These are phyloP conservation scores for Huntiella bhutanensis DNA, from an alignment of 2,329 filamentous ascomycete genomes.

Conservation along the genomic window DNA sequence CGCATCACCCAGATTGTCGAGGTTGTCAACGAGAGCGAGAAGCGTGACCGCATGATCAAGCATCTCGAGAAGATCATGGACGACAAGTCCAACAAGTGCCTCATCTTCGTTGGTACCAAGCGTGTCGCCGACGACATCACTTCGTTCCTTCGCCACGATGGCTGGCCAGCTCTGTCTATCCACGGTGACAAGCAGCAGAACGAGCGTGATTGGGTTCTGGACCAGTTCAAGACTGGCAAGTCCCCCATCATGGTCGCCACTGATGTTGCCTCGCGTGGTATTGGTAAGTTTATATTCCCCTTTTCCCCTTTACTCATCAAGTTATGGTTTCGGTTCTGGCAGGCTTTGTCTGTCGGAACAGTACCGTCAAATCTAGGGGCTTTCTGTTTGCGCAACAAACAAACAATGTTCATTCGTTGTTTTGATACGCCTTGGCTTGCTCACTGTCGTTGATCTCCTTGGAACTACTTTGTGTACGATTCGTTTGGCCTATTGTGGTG, in stretches of 20 bases:
- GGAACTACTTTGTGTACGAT: slow-evolving; percentile 7
- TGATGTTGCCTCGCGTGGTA: slow-evolving; percentile 98
- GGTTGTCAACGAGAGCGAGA: slow-evolving; percentile 89
- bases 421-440: slow-evolving; percentile 25
- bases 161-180: slow-evolving; percentile 94
- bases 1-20: slow-evolving; percentile 96
- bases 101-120: slow-evolving; percentile 88
- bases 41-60: slow-evolving; percentile 93
- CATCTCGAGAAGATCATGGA: slow-evolving; percentile 97
- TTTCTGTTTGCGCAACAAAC: slow-evolving; percentile 73
- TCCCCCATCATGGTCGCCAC: slow-evolving; percentile 99
- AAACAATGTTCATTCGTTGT: slow-evolving; percentile 16
- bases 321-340: slow-evolving; percentile 29
- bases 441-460: slow-evolving; percentile 24
- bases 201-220: slow-evolving; percentile 97
- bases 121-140: slow-evolving; percentile 96
- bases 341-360: slow-evolving; percentile 46
- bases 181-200: slow-evolving; percentile 99
- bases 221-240: slow-evolving; percentile 98
- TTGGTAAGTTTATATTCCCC: slow-evolving; percentile 71
- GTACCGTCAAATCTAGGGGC: slow-evolving; percentile 83
- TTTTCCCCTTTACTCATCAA: slow-evolving; percentile 16
- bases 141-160: slow-evolving; percentile 88
- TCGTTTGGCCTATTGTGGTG: too few relatives aligned
- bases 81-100: slow-evolving; percentile 81